Base-by-base conservation (phyloP, 345 rosid species). In the Eutrema yunnanense region DNA sequence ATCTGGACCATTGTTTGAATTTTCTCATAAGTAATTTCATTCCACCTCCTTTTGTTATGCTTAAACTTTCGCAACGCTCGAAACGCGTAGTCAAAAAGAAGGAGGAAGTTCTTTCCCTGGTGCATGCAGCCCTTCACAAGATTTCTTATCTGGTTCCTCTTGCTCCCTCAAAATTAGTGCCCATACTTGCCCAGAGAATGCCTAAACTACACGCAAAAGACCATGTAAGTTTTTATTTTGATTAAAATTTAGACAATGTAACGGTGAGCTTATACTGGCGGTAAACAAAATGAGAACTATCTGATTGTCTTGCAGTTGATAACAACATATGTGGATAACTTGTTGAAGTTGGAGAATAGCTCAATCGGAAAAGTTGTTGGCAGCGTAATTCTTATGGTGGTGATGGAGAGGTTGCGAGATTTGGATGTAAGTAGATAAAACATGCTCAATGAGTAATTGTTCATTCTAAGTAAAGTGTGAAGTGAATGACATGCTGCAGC, bases 341-440 rank as follows among this genome's bases (percentile, higher is more conserved):
- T 90, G 90, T 72, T 90, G 64, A 83, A 72, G 81, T 81, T 90
- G 81, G 92, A 84, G 82, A 81, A 81, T 48, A 86, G 90, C 74
- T 73, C 79, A 62, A 64, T 90, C 14, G 85, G 98, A 64, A 82
- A 87, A 74, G 78, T 88, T 73, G 86, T 84, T 72, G 90, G 96
- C 44, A 77, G 75, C 75, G 73, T 77, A 37, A 79, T 92, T 83
- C 83, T 92, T 27, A 77, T 51, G 76, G 85, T 79, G 14, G 82
- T 92, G 81, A 83, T 89, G 77, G 91, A 83, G 77, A 71, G 86
- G 80, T 57, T 92, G 77, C 69, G 84, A 78, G 93, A 89, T 57
- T 84, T 87, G 74, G 96, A 89, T 78, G 96, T 92, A 78, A 86
- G 97, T 77, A n/a, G 14, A 49, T 32, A 34, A 2, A 43, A 36